Evolutionary conservation across 148 eudicot species (phyloP).

Genomic region (Diospyros lotus): DNA sequence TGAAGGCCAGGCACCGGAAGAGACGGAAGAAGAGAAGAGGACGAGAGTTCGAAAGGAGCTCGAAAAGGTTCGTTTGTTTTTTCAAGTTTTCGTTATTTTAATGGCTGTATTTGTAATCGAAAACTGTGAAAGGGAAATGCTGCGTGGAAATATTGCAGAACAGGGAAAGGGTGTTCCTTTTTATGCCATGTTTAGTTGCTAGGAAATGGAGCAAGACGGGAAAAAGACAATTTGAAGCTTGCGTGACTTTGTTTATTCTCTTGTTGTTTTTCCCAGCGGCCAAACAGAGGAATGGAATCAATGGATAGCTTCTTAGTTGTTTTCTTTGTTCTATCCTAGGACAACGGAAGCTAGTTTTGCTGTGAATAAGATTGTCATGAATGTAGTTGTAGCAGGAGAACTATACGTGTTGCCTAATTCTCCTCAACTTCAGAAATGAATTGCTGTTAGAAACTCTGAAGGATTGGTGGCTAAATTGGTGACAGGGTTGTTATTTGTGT

Average conservation of each 20-base stretch:
- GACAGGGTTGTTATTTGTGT: not conserved
- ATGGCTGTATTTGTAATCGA: not conserved
- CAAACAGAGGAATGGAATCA: not conserved
- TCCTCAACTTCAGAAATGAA: not conserved
- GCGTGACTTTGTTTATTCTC: not conserved
- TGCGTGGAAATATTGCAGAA: not conserved
- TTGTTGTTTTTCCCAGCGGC: not conserved
- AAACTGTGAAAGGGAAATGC: not conserved
- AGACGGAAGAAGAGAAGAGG: constrained; percentile 80
- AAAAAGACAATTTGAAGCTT: not conserved
- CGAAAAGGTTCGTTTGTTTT: constrained; percentile 50
- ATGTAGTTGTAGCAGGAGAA: not conserved
- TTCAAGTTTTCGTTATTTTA: not conserved
- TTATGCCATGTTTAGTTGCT: not conserved
- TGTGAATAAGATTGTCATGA: too few species aligned
- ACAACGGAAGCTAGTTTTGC: too few species aligned
- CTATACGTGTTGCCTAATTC: too few species aligned
- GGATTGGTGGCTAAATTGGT: not conserved
- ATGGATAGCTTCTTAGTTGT: too few species aligned
- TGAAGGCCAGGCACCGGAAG: constrained; percentile 35
- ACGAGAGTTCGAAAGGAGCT: constrained; percentile 82
- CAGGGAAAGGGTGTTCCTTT: not conserved
- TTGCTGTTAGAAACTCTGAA: not conserved
- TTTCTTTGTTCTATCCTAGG: too few species aligned
- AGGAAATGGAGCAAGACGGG: not conserved